Conservation (phyloP, 78 protist species). For the Creolimax fragrantissima region DNA sequence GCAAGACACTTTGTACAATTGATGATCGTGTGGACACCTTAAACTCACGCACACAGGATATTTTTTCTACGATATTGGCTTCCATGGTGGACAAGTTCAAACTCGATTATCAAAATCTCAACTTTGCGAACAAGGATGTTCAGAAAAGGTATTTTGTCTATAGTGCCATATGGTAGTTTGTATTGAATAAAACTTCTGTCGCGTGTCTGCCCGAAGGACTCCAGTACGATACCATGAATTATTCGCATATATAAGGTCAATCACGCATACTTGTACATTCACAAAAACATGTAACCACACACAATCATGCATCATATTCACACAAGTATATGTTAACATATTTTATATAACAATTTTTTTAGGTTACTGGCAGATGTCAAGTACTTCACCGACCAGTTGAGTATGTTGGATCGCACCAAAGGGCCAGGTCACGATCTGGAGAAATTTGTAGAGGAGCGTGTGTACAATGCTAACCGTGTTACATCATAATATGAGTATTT, state of each 20-base stretch:
- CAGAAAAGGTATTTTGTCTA: neutral
- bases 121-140: neutral
- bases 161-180: neutral
- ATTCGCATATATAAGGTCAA: neutral
- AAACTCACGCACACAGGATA: too few species aligned
- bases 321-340: neutral
- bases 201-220: neutral
- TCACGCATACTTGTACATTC: neutral
- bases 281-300: neutral
- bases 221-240: neutral
- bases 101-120: neutral
- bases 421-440: constrained; percentile 20
- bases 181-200: neutral
- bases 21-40: too few species aligned
- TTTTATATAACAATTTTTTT: neutral
- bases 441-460: neutral
- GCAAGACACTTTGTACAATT: too few species aligned
- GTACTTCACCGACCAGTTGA: neutral
- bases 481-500: neutral
- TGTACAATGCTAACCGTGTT: neutral
- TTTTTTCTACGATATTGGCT: neutral
- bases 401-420: neutral
- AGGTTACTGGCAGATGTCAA: constrained; percentile 7
- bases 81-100: neutral
- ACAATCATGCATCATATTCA: neutral